These are phyloP conservation scores for Lentinula sp. DNA, from an alignment of 768 basidiomycete genomes.

Conservation along the genomic window DNA sequence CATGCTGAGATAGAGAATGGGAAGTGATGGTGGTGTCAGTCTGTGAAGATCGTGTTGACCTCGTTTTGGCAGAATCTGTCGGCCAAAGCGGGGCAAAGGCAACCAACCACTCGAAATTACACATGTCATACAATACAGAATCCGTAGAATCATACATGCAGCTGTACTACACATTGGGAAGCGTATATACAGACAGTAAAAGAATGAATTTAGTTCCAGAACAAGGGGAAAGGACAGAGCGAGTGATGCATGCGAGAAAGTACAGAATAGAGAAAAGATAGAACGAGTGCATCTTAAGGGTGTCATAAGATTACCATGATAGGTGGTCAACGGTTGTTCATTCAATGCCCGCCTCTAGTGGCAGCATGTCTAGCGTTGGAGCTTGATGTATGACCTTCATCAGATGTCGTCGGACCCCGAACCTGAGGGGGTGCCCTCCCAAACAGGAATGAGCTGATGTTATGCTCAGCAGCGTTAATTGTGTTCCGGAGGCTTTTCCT, in stretches of 20 bases:
- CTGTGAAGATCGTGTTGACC: background rate
- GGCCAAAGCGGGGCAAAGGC: background rate
- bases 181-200: background rate
- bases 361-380: background rate
- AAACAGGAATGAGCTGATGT: constrained; percentile 59
- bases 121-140: background rate
- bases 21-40: background rate
- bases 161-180: too few relatives aligned
- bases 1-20: background rate
- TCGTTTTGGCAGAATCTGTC: too few relatives aligned
- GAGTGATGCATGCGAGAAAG: background rate
- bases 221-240: background rate
- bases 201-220: background rate
- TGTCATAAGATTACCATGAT: too few relatives aligned
- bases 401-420: background rate
- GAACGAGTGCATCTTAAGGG: background rate
- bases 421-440: constrained; percentile 35
- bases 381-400: background rate
- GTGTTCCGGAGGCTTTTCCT: constrained; percentile 65
- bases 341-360: background rate
- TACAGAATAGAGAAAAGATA: background rate
- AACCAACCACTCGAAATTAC: background rate
- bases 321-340: too few relatives aligned
- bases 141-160: background rate
- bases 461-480: constrained; percentile 64